Base-by-base conservation (phyloP, 345 rosid genomes). In the Murraya koenigii region DNA sequence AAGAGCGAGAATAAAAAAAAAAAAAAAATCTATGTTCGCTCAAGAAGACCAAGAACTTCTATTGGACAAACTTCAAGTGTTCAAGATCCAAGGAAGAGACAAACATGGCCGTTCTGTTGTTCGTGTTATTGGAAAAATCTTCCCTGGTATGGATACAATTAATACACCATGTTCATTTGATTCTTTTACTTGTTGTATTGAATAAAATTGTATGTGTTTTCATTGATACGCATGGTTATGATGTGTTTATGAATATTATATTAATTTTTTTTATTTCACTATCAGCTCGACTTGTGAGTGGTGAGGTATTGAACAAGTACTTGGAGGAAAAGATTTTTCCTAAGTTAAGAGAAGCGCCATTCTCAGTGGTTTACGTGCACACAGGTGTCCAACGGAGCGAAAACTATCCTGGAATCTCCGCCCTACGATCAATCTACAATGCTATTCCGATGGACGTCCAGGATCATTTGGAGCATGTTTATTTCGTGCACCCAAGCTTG, bases 401-500 rank as follows among this genome's bases (percentile, higher is more conserved):
- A 26, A 89, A 90, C 78, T 85, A 86, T 76, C 90, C 97, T 6
- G 90, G 92, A 76, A 79, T 92, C 67, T 83, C 88, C 22, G 35
- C 81, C 72, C 77, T 90, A 6, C 79, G 88, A 39, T 86, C 86
- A 55, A 66, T 91, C 69, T 89, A 82, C 54, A 92, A 87, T 8
- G 81, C 82, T 28, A 79, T 87, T 64, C 91, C 94, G 3, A 52
- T 32, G 72, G 67, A 66, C 71, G 68, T 86, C 26, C 88, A 77
- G 88, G 71, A 75, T 47, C 76, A 77, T 70, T 80, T 90, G 11
- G 76, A 84, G 61, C 78, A 83, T 5, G 80, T 91, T 20, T 87
- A 88, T 79, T 91, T 91, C 82, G 66, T 91, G 75, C 96, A 91
- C 77, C 93, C 93, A 5, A 86, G 80, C 19, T 60, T 90, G 10